Base-by-base conservation (phyloP, 352 stramenopile genomes). In the Pelagophyceae sp. region DNA sequence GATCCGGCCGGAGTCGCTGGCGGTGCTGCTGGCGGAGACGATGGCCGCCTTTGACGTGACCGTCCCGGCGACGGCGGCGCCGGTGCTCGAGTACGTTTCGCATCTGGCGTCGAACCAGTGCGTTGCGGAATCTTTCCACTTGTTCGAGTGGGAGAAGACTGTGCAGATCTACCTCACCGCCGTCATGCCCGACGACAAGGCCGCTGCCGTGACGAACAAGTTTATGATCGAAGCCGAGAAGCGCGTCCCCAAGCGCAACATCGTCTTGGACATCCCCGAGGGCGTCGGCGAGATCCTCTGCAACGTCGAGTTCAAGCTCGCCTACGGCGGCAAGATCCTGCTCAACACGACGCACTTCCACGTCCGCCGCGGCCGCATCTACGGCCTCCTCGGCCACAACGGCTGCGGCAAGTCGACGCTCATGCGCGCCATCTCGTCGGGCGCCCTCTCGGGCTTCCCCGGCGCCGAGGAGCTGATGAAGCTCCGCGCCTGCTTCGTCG, bases 391-490 rank as follows among this genome's bases (percentile, higher is more conserved):
- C 51, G 89, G 87, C 51, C 88, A 90, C 82, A 93, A 94, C 79
- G 86, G 87, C 58, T 87, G 90, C 15, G 91, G 90, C 63, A 96
- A 95, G 83, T 95, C 90, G 15, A 96, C 91, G 72, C 87, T 96
- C 32, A 94, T 96, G 87, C 89, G 89, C 35, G 92, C 92, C 72
- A 86, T 96, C 78, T 85, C 90, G n/a, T 88, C 87, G 37, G 87
- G 90, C 70, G 86, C 90, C 45, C 90, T 96, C 76, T 90, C 95
- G 74, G 91, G 91, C 33, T 87, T 96, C 38, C 90, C 91, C 20
- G 79, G 84, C 33, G 83, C 90, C 71, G 82, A 90, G 69, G 86
- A 91, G 33, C 67, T 74, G 35, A 74, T 74, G 67, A 74, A 74
- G 67, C 67, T 74, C 38, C 67, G 67, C 35, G 67, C 67, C 6